phyloP scores from a whole-genome alignment of 2,329 filamentous ascomycete species.

The Phialophora verrucosa region DNA sequence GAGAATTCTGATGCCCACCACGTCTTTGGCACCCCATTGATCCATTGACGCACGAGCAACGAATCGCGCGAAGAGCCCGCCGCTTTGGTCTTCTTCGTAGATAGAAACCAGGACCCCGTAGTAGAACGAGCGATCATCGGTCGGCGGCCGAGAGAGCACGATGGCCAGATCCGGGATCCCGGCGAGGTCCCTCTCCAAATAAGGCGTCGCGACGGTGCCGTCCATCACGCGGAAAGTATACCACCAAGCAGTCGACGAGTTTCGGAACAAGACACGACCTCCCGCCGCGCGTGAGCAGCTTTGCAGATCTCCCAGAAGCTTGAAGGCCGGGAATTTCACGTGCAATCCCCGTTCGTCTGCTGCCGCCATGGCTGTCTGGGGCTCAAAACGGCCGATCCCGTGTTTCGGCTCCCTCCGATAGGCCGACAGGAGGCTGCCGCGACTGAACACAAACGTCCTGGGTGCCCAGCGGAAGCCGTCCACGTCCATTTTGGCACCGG shows the following conservation, averaged over 20 bases:
- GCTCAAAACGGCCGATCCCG: slow-evolving; percentile 5
- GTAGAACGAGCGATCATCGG: neutral
- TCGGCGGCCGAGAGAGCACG: neutral
- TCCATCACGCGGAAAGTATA: slow-evolving; percentile 11
- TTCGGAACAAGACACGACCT: neutral
- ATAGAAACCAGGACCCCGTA: slow-evolving; percentile 8
- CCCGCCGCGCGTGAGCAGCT: neutral
- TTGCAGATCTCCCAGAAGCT: neutral
- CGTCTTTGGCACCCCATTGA: slow-evolving; percentile 1
- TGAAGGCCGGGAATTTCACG: slow-evolving; percentile 4
- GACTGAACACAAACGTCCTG: slow-evolving; percentile 4
- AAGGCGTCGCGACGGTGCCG: neutral
- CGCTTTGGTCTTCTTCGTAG: neutral
- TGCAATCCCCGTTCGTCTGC: neutral
- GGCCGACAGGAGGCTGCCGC: neutral
- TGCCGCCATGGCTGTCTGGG: neutral
- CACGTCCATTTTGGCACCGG: slow-evolving; percentile 4
- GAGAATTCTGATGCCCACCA: neutral
- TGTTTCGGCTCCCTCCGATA: neutral
- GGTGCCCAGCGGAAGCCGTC: slow-evolving; percentile 10
- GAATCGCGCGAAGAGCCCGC: neutral
- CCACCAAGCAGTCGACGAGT: neutral
- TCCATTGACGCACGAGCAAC: neutral
- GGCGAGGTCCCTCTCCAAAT: neutral
- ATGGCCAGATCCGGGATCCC: neutral